Evolutionary conservation across 2,329 filamentous ascomycete genomes (phyloP).

Genomic region (Nigrospora oryzae): DNA sequence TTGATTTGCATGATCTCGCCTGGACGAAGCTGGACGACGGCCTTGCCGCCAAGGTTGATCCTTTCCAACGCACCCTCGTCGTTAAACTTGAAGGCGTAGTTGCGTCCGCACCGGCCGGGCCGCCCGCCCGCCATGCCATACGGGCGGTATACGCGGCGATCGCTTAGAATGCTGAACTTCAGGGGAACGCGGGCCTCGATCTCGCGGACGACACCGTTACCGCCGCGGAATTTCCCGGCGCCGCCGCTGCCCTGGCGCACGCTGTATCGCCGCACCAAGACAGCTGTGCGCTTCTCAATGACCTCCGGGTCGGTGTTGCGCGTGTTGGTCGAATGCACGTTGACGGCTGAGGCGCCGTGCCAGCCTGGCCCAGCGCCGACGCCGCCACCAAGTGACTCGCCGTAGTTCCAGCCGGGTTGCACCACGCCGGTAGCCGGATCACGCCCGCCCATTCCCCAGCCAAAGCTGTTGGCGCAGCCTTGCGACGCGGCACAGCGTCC

Average conservation of each 20-base stretch:
- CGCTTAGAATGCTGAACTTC: conserved; percentile 61
- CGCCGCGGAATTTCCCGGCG: conserved; percentile 49
- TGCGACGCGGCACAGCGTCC: conserved; percentile 19
- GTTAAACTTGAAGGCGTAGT: conserved; percentile 28
- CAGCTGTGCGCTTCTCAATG: conserved; percentile 62
- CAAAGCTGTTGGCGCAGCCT: conserved; percentile 41
- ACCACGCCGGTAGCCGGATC: conserved; percentile 6
- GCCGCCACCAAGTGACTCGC: conserved; percentile 66
- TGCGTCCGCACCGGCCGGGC: conserved; percentile 56
- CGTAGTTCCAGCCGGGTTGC: conserved; percentile 58
- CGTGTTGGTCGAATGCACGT: conserved; percentile 70
- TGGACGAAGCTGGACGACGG: conserved; percentile 17
- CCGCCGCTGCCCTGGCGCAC: conserved; percentile 50
- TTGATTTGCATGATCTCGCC: conserved; percentile 27
- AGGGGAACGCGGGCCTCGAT: conserved; percentile 65
- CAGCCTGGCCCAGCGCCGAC: conserved; percentile 56
- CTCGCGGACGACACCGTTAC: conserved; percentile 60
- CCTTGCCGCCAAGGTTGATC: conserved; percentile 23
- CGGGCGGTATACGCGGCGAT: conserved; percentile 60
- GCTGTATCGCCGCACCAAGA: conserved; percentile 55
- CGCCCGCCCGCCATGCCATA: conserved; percentile 65
- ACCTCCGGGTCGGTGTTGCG: conserved; percentile 65
- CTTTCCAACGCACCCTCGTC: conserved; percentile 14
- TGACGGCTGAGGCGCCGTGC: conserved; percentile 58
- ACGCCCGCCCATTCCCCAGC: conserved; percentile 33